Evolutionary conservation across 2,329 filamentous ascomycete species (phyloP).

Genomic region (Fusarium sp.): DNA sequence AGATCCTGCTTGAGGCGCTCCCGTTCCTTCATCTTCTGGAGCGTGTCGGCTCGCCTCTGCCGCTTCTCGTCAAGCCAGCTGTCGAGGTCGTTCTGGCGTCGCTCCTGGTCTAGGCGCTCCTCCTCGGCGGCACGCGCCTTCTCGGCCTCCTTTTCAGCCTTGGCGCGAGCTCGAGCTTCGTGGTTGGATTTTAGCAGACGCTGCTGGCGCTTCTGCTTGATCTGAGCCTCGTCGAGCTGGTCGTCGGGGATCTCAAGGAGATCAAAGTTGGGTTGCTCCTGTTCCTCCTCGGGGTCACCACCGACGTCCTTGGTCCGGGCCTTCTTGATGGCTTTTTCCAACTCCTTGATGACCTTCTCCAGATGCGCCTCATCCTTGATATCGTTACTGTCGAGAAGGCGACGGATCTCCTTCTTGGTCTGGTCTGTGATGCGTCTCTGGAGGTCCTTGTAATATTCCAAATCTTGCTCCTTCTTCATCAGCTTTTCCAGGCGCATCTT

Average conservation of each 20-base stretch:
- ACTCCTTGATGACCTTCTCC: conserved; percentile 85
- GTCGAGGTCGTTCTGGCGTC: conserved; percentile 85
- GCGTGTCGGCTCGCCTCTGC: conserved; percentile 73
- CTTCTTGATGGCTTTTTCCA: conserved; percentile 90
- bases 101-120: conserved; percentile 84
- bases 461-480: conserved; percentile 93
- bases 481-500: conserved; percentile 97
- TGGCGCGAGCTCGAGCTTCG: conserved; percentile 91
- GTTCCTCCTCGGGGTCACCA: conserved; percentile 81
- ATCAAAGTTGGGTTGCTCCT: conserved; percentile 86
- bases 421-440: conserved; percentile 77
- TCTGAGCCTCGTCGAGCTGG: conserved; percentile 87
- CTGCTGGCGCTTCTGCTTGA: conserved; percentile 95
- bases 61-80: conserved; percentile 88
- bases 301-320: conserved; percentile 95
- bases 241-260: conserved; percentile 92
- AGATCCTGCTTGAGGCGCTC: conserved; percentile 94
- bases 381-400: conserved; percentile 88
- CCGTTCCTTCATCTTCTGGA: conserved; percentile 91
- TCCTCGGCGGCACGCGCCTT: conserved; percentile 87
- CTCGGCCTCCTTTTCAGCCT: conserved; percentile 94
- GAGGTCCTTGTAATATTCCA: conserved; percentile 92
- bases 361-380: conserved; percentile 91
- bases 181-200: conserved; percentile 93
- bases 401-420: conserved; percentile 91